These are phyloP conservation scores for Lathyrus aphaca DNA, from an alignment of 306 rosid species.

Conservation along the genomic window DNA sequence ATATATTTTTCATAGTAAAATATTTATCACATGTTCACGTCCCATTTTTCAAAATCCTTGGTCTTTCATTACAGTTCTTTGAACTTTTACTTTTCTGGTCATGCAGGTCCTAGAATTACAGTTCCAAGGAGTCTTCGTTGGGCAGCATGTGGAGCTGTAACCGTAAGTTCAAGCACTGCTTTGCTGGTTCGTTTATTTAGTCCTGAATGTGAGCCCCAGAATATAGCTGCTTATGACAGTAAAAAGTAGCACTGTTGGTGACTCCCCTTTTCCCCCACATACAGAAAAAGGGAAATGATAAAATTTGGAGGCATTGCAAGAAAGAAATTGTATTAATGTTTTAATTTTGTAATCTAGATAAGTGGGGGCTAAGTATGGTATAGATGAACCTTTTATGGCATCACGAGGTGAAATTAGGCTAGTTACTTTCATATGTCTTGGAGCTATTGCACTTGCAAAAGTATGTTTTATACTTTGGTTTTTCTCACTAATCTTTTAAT, in stretches of 20 bases:
- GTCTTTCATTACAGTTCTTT: slow-evolving; percentile 7
- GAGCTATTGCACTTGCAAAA: background rate
- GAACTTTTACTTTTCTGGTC: slow-evolving; percentile 25
- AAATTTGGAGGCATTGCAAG: background rate
- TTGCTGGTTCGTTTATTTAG: slow-evolving; percentile 83
- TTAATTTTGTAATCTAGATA: slow-evolving; percentile 12
- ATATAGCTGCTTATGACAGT: slow-evolving; percentile 88
- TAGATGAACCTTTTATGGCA: slow-evolving; percentile 11
- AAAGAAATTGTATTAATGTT: slow-evolving; percentile 14
- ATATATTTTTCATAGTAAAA: background rate
- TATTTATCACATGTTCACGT: background rate
- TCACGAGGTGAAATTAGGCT: background rate
- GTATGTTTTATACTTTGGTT: background rate
- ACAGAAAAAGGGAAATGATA: background rate
- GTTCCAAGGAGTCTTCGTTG: slow-evolving; percentile 83
- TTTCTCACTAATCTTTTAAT: background rate
- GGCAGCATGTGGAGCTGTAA: slow-evolving; percentile 87
- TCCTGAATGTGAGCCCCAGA: slow-evolving; percentile 97
- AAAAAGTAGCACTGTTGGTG: slow-evolving; percentile 42
- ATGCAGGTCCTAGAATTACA: slow-evolving; percentile 86
- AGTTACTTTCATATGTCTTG: background rate
- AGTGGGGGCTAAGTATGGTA: background rate
- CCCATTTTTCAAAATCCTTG: background rate
- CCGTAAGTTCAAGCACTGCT: slow-evolving; percentile 76
- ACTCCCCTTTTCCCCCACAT: slow-evolving; percentile 2